Percentiles rank a stretch among this genome's conserved stretches.
phyloP scores from a whole-genome alignment of 345 rosid species.

The Lepidium aucheri region DNA sequence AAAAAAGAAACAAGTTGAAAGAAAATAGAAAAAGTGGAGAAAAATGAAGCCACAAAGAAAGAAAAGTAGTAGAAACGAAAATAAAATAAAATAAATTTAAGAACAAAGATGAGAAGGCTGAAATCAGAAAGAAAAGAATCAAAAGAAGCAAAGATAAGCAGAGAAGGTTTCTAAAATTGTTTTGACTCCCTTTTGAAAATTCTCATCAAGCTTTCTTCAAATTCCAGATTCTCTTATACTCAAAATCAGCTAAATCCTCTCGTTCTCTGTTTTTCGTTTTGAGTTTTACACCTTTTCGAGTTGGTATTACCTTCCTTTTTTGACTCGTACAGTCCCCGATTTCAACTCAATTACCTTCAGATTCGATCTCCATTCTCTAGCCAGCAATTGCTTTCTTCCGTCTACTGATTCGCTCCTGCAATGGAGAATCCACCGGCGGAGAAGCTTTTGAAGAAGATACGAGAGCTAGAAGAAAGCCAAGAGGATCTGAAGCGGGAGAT shows the following conservation, averaged over 20 bases:
- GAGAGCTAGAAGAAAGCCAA: constrained; percentile 78
- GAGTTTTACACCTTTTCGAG: not conserved
- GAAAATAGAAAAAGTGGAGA: not conserved
- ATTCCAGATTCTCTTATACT: not conserved
- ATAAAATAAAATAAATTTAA: not conserved
- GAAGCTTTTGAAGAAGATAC: constrained; percentile 76
- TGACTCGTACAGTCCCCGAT: not conserved
- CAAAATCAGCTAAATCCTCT: not conserved
- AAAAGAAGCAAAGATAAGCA: constrained; percentile 17
- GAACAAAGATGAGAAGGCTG: constrained; percentile 2
- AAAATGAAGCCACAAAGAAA: not conserved
- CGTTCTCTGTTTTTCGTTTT: not conserved
- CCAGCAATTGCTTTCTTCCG: not conserved
- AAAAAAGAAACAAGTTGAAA: not conserved
- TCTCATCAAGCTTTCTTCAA: not conserved
- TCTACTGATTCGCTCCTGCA: not conserved
- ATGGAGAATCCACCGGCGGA: constrained; percentile 74
- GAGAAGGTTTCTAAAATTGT: constrained; percentile 17
- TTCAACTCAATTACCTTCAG: constrained; percentile 3
- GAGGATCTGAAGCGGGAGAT: constrained; percentile 71
- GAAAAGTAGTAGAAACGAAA: not conserved
- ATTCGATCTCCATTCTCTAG: constrained; percentile 12
- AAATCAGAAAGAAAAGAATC: not conserved
- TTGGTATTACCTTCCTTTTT: not conserved
- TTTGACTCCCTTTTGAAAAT: not conserved